A percentile compares a stretch with the other conserved stretches of the same genome.
These are phyloP conservation scores for Botrytis deweyae DNA, from an alignment of 2,329 filamentous ascomycete species.

Conservation along the genomic window DNA sequence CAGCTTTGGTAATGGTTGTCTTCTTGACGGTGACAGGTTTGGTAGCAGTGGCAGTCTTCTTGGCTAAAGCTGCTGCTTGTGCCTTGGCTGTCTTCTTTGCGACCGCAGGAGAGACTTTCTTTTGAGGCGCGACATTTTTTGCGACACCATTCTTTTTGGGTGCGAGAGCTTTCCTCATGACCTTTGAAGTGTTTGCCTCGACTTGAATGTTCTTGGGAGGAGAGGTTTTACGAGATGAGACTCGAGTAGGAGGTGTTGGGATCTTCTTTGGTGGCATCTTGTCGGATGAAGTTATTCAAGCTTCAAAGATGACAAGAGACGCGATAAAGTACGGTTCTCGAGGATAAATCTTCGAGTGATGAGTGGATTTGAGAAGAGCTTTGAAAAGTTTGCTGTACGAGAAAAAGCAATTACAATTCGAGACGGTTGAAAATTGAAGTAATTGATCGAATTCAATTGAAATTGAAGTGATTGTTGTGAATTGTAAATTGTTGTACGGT, in stretches of 20 bases:
- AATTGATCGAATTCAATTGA: not conserved
- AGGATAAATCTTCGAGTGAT: slow-evolving; percentile 8
- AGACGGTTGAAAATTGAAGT: not conserved
- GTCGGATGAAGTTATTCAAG: not conserved
- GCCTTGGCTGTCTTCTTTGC: slow-evolving; percentile 16
- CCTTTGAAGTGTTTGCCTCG: slow-evolving; percentile 9
- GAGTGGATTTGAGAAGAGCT: not conserved
- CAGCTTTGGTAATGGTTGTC: slow-evolving; percentile 9
- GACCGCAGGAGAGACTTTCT: slow-evolving; percentile 32
- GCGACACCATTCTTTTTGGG: slow-evolving; percentile 11
- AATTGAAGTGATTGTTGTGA: not conserved
- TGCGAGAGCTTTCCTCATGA: slow-evolving; percentile 10
- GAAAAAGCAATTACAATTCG: not conserved
- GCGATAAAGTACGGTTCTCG: not conserved
- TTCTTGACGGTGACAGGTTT: slow-evolving; percentile 15
- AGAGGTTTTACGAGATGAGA: slow-evolving; percentile 11
- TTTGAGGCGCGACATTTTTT: slow-evolving; percentile 25
- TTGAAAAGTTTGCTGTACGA: not conserved
- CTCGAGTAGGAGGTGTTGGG: slow-evolving; percentile 16
- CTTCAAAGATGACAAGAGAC: slow-evolving; percentile 3
- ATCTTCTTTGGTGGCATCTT: slow-evolving; percentile 18
- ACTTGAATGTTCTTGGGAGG: not conserved
- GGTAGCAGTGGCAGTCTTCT: slow-evolving; percentile 12
- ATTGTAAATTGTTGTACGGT: not conserved
- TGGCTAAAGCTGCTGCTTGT: not conserved